phyloP scores from a whole-genome alignment of 176 grass and related monocot species.

The Oryza rufipogon region DNA sequence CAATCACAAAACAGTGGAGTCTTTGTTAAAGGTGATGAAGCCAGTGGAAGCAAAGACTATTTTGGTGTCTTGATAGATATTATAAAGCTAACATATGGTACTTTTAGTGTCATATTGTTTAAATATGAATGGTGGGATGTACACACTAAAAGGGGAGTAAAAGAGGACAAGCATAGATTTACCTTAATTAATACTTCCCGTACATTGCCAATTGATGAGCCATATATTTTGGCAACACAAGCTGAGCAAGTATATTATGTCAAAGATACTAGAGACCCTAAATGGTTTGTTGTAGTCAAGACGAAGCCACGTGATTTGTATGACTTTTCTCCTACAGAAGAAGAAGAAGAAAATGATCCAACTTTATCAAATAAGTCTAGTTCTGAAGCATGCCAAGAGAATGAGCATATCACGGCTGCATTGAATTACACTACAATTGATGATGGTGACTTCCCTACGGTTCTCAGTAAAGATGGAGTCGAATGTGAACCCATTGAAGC shows the following conservation, averaged over 20 bases:
- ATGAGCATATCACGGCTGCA: background rate
- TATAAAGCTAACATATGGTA: background rate
- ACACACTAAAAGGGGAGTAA: background rate
- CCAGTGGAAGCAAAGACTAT: too few species aligned
- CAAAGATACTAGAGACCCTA: background rate
- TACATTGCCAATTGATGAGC: background rate
- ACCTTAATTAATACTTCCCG: background rate
- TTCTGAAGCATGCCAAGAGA: background rate
- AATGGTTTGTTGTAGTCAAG: background rate
- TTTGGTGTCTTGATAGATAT: background rate
- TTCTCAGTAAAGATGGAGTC: background rate
- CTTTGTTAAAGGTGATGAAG: too few species aligned
- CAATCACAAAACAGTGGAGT: too few species aligned
- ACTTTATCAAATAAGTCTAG: too few species aligned
- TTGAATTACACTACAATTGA: background rate
- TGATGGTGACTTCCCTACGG: background rate
- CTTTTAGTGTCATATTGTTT: background rate
- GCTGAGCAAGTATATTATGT: conserved; percentile 5
- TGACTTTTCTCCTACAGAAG: too few species aligned
- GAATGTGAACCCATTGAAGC: background rate
- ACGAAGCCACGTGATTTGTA: background rate
- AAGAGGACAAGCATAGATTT: background rate
- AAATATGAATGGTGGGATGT: conserved; percentile 2
- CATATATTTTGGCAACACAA: conserved; percentile 7
- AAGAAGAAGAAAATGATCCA: too few species aligned